Evolutionary conservation across 2,329 filamentous ascomycete species (phyloP), one percentile per base, ranked within the genome.

Genomic region (Stagonosporopsis vannaccii): DNA sequence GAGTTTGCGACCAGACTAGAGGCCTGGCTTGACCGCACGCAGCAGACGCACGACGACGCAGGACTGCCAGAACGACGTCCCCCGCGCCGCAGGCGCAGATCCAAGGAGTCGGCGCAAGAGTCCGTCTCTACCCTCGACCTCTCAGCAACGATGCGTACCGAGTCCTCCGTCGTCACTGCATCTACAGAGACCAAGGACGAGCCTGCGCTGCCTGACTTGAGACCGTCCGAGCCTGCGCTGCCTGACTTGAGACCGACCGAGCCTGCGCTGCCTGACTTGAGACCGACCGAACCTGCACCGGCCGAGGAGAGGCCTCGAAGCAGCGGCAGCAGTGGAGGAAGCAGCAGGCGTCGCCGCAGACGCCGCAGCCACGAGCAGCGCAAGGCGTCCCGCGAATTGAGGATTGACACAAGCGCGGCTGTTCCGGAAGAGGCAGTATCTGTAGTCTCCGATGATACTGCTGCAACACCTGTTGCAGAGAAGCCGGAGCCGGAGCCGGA

Each of bases 11-110:
- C 67, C 48, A 84, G 84, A 43, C 82, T 89, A 23, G 84, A 88
- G 71, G 83, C 85, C 44, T 89, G 86, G 86, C 79, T 89, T 6
- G 81, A 81, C 2, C 77, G 77, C 48, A 85, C 84, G 2, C 78
- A 81, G 8, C 84, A 86, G 69, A 45, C 40, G 33, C 40, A 52
- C 26, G 39, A 39, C 3, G 48, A 51, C 11, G 37, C 49, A 28
- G 49, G 40, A 5, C 43, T 33, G 19, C 3, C 19, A 25, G 53
- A 51, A 32, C 25, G 30, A 19, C 53, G 36, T 6, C 35, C 47
- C 23, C 45, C 58, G 15, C 71, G 72, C 28, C 62, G 69, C 39
- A 62, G 64, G 50, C 60, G 58, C 42, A 59, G 53, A 43, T 73
- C 73, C 8, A 73, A 69, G 45, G 71, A 72, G 22, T 67, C 71